These are phyloP conservation scores for Tanozyma kutaoensis DNA, from an alignment of 805 yeast genomes.

Conservation along the genomic window DNA sequence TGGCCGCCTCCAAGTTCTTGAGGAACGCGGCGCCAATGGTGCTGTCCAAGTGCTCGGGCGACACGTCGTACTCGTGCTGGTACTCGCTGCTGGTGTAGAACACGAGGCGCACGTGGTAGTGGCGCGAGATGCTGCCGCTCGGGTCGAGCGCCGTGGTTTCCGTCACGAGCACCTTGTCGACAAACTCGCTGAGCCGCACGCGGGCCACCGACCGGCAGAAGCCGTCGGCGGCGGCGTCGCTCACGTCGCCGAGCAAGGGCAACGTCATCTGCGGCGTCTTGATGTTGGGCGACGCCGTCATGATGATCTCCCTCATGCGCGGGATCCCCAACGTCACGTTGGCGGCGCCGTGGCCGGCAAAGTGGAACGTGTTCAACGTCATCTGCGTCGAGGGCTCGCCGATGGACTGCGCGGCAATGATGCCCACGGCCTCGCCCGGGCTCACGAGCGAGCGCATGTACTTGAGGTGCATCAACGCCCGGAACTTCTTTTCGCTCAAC, in stretches of 20 bases:
- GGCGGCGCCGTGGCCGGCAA: conserved; percentile 99
- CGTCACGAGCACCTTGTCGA: conserved; percentile 72
- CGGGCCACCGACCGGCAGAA: conserved; percentile 85
- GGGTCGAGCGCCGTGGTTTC: conserved; percentile 68
- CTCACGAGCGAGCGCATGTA: conserved; percentile 91
- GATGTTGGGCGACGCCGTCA: conserved; percentile 94
- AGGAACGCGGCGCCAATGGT: conserved; percentile 58
- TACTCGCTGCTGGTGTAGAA: conserved; percentile 73
- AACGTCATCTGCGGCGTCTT: conserved; percentile 98
- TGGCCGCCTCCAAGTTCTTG: conserved; percentile 53
- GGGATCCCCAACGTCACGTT: conserved; percentile 99
- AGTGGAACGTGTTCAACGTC: conserved; percentile 95
- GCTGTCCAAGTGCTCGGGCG: conserved; percentile 62
- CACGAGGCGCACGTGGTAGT: conserved; percentile 54
- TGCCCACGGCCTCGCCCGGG: conserved; percentile 98
- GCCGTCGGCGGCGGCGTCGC: conserved; percentile 78
- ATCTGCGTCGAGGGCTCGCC: conserved; percentile 99
- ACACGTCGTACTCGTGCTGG: conserved; percentile 76
- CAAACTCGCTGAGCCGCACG: conserved; percentile 77
- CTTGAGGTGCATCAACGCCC: conserved; percentile 94
- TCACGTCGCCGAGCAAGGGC: conserved; percentile 70
- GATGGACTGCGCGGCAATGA: conserved; percentile 93
- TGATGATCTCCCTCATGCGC: conserved; percentile 98
- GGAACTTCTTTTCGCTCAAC: conserved; percentile 69
- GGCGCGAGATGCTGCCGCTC: conserved; percentile 18